Conservation (phyloP, 148 eudicot genomes). For the Chenopodium formosanum region DNA sequence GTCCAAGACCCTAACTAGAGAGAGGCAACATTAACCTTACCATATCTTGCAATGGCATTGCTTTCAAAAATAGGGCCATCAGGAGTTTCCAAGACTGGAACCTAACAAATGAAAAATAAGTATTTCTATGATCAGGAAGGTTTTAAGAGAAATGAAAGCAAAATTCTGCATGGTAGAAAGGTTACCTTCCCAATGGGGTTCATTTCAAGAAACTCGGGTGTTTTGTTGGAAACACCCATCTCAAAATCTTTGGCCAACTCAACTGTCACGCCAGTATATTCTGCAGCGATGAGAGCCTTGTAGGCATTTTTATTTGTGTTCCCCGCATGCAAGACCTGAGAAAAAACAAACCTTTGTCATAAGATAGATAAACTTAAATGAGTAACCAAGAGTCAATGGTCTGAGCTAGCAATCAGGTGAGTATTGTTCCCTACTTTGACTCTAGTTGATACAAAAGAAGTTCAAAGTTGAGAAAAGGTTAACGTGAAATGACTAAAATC, state of each 20-base stretch:
- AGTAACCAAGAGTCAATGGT: not conserved
- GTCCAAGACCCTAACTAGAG: conserved; percentile 18
- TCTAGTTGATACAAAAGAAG: not conserved
- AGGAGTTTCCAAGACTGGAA: conserved; percentile 68
- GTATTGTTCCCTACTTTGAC: not conserved
- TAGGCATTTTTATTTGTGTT: conserved; percentile 57
- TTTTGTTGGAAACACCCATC: conserved; percentile 72
- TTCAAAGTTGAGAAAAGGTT: not conserved
- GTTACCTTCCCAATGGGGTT: conserved; percentile 79
- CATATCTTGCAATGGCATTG: conserved; percentile 75
- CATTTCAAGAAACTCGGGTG: conserved; percentile 67
- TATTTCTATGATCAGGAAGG: not conserved
- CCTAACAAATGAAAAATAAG: conserved; percentile 27
- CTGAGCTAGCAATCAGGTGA: not conserved
- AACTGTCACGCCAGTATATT: conserved; percentile 56
- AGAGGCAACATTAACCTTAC: conserved; percentile 30
- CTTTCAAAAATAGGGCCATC: conserved; percentile 63
- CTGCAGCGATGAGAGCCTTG: conserved; percentile 74
- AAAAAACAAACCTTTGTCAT: not conserved
- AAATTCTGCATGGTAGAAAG: not conserved
- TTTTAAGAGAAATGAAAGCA: not conserved
- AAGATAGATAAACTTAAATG: not conserved
- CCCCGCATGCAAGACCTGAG: conserved; percentile 55
- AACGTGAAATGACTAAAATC: not conserved
- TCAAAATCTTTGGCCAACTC: conserved; percentile 51